Base-by-base conservation (phyloP, 768 basidiomycete species). In the Suillus decipiens region DNA sequence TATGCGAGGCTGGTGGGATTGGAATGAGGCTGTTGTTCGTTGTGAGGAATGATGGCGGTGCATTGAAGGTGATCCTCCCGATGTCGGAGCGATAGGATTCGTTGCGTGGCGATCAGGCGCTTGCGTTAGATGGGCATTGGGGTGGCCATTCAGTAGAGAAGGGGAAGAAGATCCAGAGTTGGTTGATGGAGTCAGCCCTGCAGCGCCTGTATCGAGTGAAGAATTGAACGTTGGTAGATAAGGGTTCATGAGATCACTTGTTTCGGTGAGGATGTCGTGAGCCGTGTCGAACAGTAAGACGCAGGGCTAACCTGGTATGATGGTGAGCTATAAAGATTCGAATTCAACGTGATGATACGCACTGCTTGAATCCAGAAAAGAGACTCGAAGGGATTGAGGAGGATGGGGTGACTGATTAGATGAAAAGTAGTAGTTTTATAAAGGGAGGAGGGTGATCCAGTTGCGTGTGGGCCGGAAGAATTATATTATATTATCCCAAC, bases 391-490 rank as follows among this genome's bases (percentile, higher is more conserved):
- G 24, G 10, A 4, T 17, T 24, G 39, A 41, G 10, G n/a, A 28
- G 28, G 24, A 56, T 42, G 56, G 17, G 56, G 39, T 56, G 37
- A 39, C 55, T 17, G 39, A 41, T 57, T 57, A 57, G 56, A 57
- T 57, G 56, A 28, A 41, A 24, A 28, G 55, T 28, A 22, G 10
- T 24, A 57, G 39, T 57, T 28, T 28, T 57, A 41, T 28, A 57
- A 57, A 41, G 56, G 56, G 41, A 41, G 56, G 17, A 39, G 24
- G 56, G 15, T 33, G 33, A 34, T 28, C 37, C 24, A 19, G 19
- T 57, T 57, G 56, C 56, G 56, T 57, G 22, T 57, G 24, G 39
- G 0, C 56, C 39, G 56, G 56, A 57, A 57, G 56, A 56, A 17
- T 3, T 51, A 51, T 31, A 53, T 57, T 56, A 56, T 56, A 56